Evolutionary conservation across 164 flowering plant genomes (phyloP).

Genomic region (Chloranthus sessilifolius): DNA sequence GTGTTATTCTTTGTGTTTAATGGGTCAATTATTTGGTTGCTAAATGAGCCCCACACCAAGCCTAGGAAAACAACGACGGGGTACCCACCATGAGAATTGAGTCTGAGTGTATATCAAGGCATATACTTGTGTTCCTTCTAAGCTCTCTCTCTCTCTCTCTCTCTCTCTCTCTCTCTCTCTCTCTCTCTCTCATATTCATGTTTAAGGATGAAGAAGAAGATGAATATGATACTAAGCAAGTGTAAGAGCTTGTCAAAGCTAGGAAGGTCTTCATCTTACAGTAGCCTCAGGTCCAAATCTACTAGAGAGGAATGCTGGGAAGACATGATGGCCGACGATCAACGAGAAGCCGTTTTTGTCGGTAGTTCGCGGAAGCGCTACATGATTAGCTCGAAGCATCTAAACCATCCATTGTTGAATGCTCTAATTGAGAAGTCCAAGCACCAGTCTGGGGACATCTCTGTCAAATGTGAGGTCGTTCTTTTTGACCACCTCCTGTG

Average conservation of each 20-base stretch:
- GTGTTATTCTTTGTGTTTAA: no score
- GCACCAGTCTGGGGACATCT: constrained; percentile 18
- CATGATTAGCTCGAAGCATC: constrained; percentile 44
- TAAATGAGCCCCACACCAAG: constrained; percentile 7
- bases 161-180: constrained; percentile 13
- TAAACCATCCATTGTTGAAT: constrained; percentile 56
- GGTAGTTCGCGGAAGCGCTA: constrained; percentile 61
- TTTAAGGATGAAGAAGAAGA: constrained; percentile 49
- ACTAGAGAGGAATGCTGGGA: constrained; percentile 30
- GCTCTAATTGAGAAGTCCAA: constrained; percentile 53
- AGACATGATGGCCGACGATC: constrained; percentile 9
- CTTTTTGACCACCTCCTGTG: constrained; percentile 81
- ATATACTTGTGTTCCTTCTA: constrained; percentile 6
- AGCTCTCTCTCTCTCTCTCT: constrained; percentile 1
- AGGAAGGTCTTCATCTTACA: constrained; percentile 54
- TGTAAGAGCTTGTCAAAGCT: constrained; percentile 79
- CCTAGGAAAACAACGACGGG: constrained; percentile 16
- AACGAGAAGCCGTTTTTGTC: constrained; percentile 31
- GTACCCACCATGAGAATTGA: constrained; percentile 10
- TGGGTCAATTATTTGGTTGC: no score
- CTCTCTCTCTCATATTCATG: constrained; percentile 12
- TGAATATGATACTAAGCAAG: constrained; percentile 49
- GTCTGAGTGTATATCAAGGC: constrained; percentile 16
- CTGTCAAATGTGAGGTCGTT: constrained; percentile 69
- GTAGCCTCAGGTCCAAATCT: constrained; percentile 59